These are phyloP conservation scores for Filosporella fistucella DNA, from an alignment of 495 filamentous ascomycete genomes.

Conservation along the genomic window DNA sequence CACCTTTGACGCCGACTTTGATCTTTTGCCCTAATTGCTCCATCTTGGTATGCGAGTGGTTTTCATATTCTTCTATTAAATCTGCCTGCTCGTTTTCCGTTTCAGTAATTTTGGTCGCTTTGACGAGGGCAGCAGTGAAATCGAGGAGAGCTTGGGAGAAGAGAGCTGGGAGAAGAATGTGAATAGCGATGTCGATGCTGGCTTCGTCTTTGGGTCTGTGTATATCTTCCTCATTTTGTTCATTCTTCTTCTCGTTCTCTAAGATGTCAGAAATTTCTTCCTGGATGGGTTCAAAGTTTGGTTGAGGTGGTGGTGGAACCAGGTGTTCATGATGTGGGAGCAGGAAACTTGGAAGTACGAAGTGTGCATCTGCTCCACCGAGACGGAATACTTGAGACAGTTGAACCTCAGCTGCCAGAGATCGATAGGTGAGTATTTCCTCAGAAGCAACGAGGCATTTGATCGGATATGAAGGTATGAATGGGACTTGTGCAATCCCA, in stretches of 20 bases:
- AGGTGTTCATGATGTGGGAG: constrained; percentile 36
- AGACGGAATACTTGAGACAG: constrained; percentile 29
- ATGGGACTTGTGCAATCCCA: constrained; percentile 27
- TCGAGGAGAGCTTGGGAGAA: constrained; percentile 34
- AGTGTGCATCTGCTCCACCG: constrained; percentile 27
- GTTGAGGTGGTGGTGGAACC: constrained; percentile 23
- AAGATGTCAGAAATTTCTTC: constrained; percentile 23
- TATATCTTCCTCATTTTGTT: constrained; percentile 23
- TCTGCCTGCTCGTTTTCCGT: constrained; percentile 24
- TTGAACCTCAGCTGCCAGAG: constrained; percentile 20
- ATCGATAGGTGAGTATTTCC: constrained; percentile 32
- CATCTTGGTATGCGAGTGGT: constrained; percentile 2
- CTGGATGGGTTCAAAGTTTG: constrained; percentile 14
- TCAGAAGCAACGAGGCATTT: constrained; percentile 24
- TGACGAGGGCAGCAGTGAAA: constrained; percentile 34
- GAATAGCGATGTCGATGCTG: constrained; percentile 29
- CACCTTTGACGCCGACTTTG: constrained; percentile 19
- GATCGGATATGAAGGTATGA: constrained; percentile 28
- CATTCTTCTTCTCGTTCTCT: constrained; percentile 19
- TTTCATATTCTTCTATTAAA: constrained; percentile 11
- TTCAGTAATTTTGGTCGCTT: constrained; percentile 36
- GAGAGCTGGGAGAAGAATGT: constrained; percentile 28
- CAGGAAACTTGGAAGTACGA: constrained; percentile 28
- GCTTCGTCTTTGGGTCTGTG: constrained; percentile 33
- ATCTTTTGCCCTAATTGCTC: constrained; percentile 7